Conservation (phyloP, 176 grass and related monocot genomes). For the Ensete ventricosum region DNA sequence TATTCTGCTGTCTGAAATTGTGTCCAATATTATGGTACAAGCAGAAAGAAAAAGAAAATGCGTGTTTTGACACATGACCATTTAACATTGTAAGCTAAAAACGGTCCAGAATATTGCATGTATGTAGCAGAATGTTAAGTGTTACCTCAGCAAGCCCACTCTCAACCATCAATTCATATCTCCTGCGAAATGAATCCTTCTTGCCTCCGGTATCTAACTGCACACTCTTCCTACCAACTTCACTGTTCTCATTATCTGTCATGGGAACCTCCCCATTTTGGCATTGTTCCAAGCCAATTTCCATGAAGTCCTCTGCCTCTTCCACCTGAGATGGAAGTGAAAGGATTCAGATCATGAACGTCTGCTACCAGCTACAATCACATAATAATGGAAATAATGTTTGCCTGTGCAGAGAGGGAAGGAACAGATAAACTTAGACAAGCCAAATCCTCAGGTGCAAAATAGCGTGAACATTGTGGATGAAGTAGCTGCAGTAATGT, state of each 20-base stretch:
- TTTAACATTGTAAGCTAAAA: background rate
- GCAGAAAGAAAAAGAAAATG: background rate
- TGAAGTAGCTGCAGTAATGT: constrained; percentile 66
- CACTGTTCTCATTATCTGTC: constrained; percentile 23
- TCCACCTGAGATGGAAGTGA: constrained; percentile 39
- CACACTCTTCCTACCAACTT: constrained; percentile 1
- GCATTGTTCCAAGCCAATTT: constrained; percentile 3
- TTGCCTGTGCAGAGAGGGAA: constrained; percentile 66
- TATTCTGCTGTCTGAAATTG: background rate
- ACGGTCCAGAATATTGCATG: background rate
- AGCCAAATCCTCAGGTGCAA: constrained; percentile 54
- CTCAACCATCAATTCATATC: constrained; percentile 65
- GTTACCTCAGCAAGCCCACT: constrained; percentile 79
- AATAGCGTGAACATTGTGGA: constrained; percentile 64
- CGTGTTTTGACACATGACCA: background rate
- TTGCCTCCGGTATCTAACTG: constrained; percentile 47
- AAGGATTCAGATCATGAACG: constrained; percentile 8
- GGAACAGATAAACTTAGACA: constrained; percentile 62
- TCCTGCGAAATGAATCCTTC: constrained; percentile 64
- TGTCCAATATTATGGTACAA: background rate
- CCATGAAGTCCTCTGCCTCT: constrained; percentile 10
- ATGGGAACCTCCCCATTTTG: constrained; percentile 11
- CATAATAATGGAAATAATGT: constrained; percentile 8
- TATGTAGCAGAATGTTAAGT: background rate
- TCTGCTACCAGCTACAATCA: background rate